Evolutionary conservation across 768 basidiomycete species (phyloP).

Genomic region (Hygrophoropsis aurantiaca): DNA sequence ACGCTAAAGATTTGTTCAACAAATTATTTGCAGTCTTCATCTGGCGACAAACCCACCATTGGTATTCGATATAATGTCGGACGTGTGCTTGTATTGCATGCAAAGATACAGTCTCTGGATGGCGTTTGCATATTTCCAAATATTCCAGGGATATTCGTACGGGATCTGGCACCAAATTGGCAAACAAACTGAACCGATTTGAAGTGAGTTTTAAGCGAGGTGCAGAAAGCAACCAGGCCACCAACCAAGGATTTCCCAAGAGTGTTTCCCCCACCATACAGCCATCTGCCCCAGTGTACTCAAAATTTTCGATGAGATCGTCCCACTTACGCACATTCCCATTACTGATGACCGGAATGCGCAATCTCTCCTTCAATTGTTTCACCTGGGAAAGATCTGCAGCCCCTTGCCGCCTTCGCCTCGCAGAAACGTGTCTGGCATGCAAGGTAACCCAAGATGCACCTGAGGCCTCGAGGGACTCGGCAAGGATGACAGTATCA

Average conservation of each 20-base stretch:
- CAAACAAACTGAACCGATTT: slow-evolving; percentile 50
- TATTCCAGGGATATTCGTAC: slow-evolving; percentile 70
- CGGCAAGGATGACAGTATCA: slow-evolving; percentile 56
- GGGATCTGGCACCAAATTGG: slow-evolving; percentile 55
- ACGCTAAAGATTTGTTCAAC: slow-evolving; percentile 29
- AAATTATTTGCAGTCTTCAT: slow-evolving; percentile 2
- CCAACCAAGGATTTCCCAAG: slow-evolving; percentile 69
- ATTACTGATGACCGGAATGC: slow-evolving; percentile 70
- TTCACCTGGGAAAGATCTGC: slow-evolving; percentile 66
- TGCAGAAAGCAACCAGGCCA: background rate
- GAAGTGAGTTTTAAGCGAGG: background rate
- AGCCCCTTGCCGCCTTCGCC: slow-evolving; percentile 67
- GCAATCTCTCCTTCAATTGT: slow-evolving; percentile 48
- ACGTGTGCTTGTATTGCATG: slow-evolving; percentile 61
- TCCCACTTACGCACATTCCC: slow-evolving; percentile 68
- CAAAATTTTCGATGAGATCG: slow-evolving; percentile 55
- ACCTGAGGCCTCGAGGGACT: slow-evolving; percentile 61
- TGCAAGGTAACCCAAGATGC: slow-evolving; percentile 74
- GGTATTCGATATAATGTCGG: slow-evolving; percentile 64
- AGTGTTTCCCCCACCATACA: slow-evolving; percentile 83
- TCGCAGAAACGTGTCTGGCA: slow-evolving; percentile 69
- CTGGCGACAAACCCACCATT: slow-evolving; percentile 47
- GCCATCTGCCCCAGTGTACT: slow-evolving; percentile 64
- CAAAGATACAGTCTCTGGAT: slow-evolving; percentile 50
- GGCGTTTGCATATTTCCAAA: slow-evolving; percentile 54